Evolutionary conservation across 2,329 filamentous ascomycete genomes (phyloP), one percentile per base, ranked within the genome.

Genomic region (Byssoonygena ceratinophila): DNA sequence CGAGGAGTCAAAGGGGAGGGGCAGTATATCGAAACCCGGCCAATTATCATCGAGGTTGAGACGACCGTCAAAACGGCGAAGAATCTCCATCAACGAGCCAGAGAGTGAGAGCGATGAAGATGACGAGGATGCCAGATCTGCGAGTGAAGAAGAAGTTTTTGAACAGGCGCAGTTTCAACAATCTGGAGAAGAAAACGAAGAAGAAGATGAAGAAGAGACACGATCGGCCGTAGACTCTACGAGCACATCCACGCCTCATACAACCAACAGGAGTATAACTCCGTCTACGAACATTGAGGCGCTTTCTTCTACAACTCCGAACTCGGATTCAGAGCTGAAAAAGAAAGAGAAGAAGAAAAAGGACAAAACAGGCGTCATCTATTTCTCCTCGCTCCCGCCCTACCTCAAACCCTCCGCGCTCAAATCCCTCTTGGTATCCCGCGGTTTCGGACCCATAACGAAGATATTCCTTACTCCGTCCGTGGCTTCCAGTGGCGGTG

Each of bases 401-500:
- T 73, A 74, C 52, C 64, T 74, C n/a, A 72, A 72, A 56, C 71
- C 71, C n/a, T 70, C 64, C 44, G 69, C 70, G 0, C 59, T 74
- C n/a, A 72, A 72, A 53, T 65, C 63, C 4, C 60, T 74, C 6
- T 61, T 74, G 2, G 59, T 66, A 36, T 60, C 67, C 8, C 66
- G 71, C 5, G 67, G 68, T 1, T 74, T 74, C 51, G 60, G 57
- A 0, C 70, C 70, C 2, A 70, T 74, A 39, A 69, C 66, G 18
- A 68, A 67, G 36, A 60, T 72, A n/a, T 74, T 74, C 57, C 61
- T 74, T 1, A 64, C 70, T 0, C 72, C 71, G 0, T 63, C 62
- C 20, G 63, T 68, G 9, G 48, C 45, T 18, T 59, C 60, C 20
- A 58, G 45, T 51, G 56, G 9, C 54, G 58, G 12, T 52, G 49